Conservation (phyloP, 345 rosid genomes). For the Zanthoxylum bungeanum region DNA sequence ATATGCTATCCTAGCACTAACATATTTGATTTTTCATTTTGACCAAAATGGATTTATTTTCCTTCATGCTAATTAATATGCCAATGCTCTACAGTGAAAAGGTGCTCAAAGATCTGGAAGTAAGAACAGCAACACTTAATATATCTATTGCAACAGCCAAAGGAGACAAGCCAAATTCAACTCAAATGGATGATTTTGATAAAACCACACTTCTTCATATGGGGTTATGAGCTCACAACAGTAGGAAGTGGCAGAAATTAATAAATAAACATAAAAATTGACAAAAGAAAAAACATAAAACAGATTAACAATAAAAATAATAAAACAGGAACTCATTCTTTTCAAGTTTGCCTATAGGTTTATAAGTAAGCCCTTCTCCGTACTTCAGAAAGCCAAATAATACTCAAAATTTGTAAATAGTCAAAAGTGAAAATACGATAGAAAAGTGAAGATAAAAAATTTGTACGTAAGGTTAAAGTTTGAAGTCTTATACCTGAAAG, state of each 20-base stretch:
- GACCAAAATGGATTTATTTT: neutral
- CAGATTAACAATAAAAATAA: neutral
- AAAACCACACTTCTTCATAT: neutral
- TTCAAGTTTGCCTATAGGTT: constrained; percentile 3
- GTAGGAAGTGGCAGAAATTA: neutral
- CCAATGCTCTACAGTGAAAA: neutral
- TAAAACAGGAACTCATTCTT: neutral
- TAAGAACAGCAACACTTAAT: neutral
- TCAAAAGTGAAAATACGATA: neutral
- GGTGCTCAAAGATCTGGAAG: neutral
- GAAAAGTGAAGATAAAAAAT: neutral
- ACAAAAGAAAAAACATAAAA: neutral
- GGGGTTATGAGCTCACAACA: neutral
- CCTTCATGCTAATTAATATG: neutral
- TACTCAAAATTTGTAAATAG: neutral
- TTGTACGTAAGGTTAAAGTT: neutral
- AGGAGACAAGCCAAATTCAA: neutral
- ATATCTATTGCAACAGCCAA: neutral
- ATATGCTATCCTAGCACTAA: neutral
- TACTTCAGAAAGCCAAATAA: neutral
- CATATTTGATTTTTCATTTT: neutral
- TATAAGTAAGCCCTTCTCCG: neutral
- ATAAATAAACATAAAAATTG: neutral
- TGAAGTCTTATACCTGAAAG: constrained; percentile 54
- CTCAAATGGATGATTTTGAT: neutral